These are phyloP conservation scores for Mycena alexandri DNA, from an alignment of 768 basidiomycete species.

Conservation along the genomic window DNA sequence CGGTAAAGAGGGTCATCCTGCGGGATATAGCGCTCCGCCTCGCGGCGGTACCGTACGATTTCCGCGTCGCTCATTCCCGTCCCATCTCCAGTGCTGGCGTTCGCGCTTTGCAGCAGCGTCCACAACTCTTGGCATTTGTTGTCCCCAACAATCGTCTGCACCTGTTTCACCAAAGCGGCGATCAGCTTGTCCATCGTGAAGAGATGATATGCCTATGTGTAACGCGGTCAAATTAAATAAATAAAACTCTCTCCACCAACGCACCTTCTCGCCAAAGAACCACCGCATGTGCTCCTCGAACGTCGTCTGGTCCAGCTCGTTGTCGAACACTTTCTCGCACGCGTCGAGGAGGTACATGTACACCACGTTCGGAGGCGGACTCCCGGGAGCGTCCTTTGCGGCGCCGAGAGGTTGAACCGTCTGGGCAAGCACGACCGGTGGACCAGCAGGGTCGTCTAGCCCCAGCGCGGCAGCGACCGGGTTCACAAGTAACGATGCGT, in stretches of 20 bases:
- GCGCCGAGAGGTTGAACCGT: constrained; percentile 71
- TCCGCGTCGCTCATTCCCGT: constrained; percentile 69
- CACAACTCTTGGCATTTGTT: constrained; percentile 89
- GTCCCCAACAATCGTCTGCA: constrained; percentile 88
- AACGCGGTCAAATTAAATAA: constrained; percentile 44
- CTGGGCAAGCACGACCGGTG: constrained; percentile 75
- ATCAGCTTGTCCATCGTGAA: constrained; percentile 97
- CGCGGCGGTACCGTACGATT: constrained; percentile 81
- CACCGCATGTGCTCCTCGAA: constrained; percentile 97
- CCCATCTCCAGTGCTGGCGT: constrained; percentile 52
- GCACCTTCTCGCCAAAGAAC: constrained; percentile 90
- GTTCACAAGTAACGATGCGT: constrained; percentile 78
- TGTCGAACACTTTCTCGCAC: constrained; percentile 94
- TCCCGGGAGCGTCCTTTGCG: constrained; percentile 56
- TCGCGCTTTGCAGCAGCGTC: constrained; percentile 76
- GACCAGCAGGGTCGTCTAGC: constrained; percentile 86
- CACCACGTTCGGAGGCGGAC: constrained; percentile 68
- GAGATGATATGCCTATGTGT: constrained; percentile 82
- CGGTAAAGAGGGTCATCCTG: constrained; percentile 84
- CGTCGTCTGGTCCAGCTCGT: constrained; percentile 89
- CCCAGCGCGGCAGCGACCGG: constrained; percentile 87
- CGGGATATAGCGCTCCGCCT: constrained; percentile 81
- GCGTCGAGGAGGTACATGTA: constrained; percentile 92
- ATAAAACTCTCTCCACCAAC: constrained; percentile 33
- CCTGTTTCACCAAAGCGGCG: constrained; percentile 91